Evolutionary conservation across 768 basidiomycete species (phyloP).

Genomic region (Xerocomellus chrysenteron): DNA sequence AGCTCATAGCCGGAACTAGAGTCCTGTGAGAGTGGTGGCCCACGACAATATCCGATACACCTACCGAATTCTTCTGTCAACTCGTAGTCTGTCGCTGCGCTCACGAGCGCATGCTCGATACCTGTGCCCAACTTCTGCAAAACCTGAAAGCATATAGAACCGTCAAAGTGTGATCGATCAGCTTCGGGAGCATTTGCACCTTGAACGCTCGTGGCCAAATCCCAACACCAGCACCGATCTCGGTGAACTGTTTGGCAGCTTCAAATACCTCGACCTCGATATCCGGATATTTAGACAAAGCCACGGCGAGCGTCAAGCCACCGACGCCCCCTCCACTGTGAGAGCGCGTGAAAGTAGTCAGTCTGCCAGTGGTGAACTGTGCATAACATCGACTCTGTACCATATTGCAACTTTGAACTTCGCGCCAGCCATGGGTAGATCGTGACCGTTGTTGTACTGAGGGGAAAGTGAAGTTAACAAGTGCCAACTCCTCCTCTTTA

Average conservation of each 20-base stretch:
- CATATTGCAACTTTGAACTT: constrained; percentile 33
- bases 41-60: background rate
- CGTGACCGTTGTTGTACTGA: background rate
- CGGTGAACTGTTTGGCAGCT: constrained; percentile 46
- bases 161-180: background rate
- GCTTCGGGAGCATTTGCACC: constrained; percentile 10
- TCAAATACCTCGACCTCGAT: constrained; percentile 61
- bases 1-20: constrained; percentile 51
- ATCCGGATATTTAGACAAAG: constrained; percentile 42
- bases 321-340: constrained; percentile 44
- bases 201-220: constrained; percentile 37
- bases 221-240: constrained; percentile 64
- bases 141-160: constrained; percentile 12
- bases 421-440: constrained; percentile 9
- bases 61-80: constrained; percentile 24
- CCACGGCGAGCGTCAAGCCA: constrained; percentile 39
- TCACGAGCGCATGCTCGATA: constrained; percentile 18
- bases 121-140: constrained; percentile 20
- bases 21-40: background rate
- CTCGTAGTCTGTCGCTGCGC: constrained; percentile 19
- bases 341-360: background rate
- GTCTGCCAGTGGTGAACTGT: background rate
- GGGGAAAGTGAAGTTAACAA: background rate
- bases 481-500: background rate
- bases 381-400: constrained; percentile 6